Evolutionary conservation across 352 stramenopile species (phyloP), one percentile per base, ranked within the genome.

Genomic region (Pythium grandisporangium): DNA sequence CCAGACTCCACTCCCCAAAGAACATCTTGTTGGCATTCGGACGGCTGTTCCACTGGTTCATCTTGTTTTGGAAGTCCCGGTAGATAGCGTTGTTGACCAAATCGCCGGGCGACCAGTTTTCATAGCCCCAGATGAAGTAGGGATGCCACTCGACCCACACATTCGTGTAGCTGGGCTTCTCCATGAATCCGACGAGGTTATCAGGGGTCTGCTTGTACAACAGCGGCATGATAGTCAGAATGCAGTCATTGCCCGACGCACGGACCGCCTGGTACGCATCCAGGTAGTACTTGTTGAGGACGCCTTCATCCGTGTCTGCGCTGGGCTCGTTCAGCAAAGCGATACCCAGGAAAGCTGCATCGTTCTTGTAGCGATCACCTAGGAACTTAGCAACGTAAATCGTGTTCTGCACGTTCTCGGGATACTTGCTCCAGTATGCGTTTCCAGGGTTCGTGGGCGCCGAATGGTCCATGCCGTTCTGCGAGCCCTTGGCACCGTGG

Each of bases 381-480:
- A 70, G 39, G 27, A 63, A 63, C 33, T 41, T 30, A 19, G 55
- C 60, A 2, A 50, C 37, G 24, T 66, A 37, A 17, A 63, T 27
- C 10, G 60, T 61, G 34, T 38, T 42, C 17, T 30, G 37, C 16
- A 64, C 37, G 37, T 66, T 61, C 14, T 44, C 40, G 0, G 30
- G 37, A 37, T 53, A 64, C 2, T 52, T 16, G 29, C 35, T 42
- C 55, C 48, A 64, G 39, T 52, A 53, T 3, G 50, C 26, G 37
- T 47, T 45, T 32, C 41, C 39, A 6, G 19, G 30, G 0, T 38
- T 29, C 27, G 34, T 13, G 1, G 70, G 70, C 1, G 70, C 75
- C 25, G 70, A 85, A 46, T 87, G 53, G 48, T 90, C 73, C 0
- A 55, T 58, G 37, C 76, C 76, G 42, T 86, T 90, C 60, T 90